phyloP scores from a whole-genome alignment of 441 rosid species.

The Biscutella laevigata region DNA sequence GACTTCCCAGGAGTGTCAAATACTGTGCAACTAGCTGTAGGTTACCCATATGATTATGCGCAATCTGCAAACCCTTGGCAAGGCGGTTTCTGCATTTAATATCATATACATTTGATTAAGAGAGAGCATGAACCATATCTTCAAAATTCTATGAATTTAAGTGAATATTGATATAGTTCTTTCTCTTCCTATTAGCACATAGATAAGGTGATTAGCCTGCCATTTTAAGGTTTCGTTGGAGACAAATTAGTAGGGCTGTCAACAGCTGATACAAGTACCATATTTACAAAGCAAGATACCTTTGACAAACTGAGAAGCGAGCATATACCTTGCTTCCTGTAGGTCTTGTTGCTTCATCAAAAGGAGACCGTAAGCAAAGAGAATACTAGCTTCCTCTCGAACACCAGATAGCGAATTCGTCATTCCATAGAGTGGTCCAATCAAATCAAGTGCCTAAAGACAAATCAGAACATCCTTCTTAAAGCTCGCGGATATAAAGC shows the following conservation, averaged over 20 bases:
- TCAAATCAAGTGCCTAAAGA: slow-evolving; percentile 80
- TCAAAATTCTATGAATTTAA: background rate
- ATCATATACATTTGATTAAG: slow-evolving; percentile 9
- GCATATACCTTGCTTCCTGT: slow-evolving; percentile 75
- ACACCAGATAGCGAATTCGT: slow-evolving; percentile 80
- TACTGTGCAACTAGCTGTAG: slow-evolving; percentile 94
- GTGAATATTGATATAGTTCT: background rate
- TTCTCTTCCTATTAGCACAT: background rate
- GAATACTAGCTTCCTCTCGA: slow-evolving; percentile 81
- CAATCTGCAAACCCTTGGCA: slow-evolving; percentile 91
- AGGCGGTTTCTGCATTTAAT: slow-evolving; percentile 62
- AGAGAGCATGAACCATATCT: slow-evolving; percentile 10
- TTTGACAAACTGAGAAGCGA: slow-evolving; percentile 3
- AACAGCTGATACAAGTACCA: background rate
- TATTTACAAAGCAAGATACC: background rate
- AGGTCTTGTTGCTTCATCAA: slow-evolving; percentile 91
- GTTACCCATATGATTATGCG: slow-evolving; percentile 83
- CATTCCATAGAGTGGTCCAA: slow-evolving; percentile 73
- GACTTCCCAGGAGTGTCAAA: slow-evolving; percentile 77
- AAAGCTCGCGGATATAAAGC: background rate
- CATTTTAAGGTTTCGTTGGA: background rate
- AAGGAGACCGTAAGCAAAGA: slow-evolving; percentile 83
- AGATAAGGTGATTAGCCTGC: background rate
- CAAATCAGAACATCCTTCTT: slow-evolving; percentile 11
- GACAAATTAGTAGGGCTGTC: background rate